Conservation (phyloP, 306 rosid species). For the Corylus avellana region DNA sequence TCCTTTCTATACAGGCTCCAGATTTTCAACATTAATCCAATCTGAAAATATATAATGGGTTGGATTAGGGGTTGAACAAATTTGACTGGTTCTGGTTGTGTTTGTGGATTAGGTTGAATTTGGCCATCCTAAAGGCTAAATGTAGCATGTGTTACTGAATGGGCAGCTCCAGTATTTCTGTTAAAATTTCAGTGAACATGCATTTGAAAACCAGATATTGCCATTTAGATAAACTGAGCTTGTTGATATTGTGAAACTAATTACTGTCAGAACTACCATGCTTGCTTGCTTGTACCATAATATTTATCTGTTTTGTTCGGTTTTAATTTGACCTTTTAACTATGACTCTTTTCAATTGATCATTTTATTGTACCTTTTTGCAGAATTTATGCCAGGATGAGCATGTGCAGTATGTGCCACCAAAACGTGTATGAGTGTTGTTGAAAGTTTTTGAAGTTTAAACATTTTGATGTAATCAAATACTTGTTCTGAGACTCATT, state of each 20-base stretch:
- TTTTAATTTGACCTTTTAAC: neutral
- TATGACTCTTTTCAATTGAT: constrained; percentile 1
- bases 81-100: neutral
- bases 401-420: constrained; percentile 76
- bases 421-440: constrained; percentile 54
- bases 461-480: neutral
- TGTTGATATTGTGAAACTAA: neutral
- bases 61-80: neutral
- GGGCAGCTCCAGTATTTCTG: neutral
- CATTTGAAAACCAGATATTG: neutral
- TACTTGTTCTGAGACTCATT: neutral
- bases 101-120: neutral
- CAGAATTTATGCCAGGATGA: constrained; percentile 76
- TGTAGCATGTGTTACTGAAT: neutral
- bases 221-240: neutral
- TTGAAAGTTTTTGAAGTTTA: neutral
- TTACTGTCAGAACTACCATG: neutral
- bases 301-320: neutral
- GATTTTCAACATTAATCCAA: too few species aligned
- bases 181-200: neutral
- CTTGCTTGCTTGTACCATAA: neutral
- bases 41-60: neutral
- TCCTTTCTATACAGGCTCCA: too few species aligned
- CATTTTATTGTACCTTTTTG: constrained; percentile 22
- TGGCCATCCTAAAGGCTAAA: neutral